These are phyloP conservation scores for Debaryomyces sp. DNA, from an alignment of 1,139 yeast species.

Conservation along the genomic window DNA sequence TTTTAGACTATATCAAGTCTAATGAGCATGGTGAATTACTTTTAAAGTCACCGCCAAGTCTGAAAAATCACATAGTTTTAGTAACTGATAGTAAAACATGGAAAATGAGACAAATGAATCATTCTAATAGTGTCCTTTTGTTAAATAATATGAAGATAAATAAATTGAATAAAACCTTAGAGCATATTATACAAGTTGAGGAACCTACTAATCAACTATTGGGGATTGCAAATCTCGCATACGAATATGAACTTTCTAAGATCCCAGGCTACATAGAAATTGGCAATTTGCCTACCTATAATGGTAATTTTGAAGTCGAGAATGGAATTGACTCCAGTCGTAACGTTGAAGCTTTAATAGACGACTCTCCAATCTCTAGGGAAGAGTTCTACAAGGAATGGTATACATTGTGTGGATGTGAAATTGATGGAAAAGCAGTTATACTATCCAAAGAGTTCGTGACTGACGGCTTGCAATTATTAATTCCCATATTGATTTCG, in stretches of 20 bases:
- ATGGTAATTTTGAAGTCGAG: slow-evolving; percentile 22
- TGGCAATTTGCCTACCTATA: slow-evolving; percentile 49
- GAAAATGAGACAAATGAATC: slow-evolving; percentile 76
- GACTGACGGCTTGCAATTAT: slow-evolving; percentile 38
- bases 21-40: slow-evolving; percentile 31
- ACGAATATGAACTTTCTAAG: slow-evolving; percentile 53
- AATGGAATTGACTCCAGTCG: background rate
- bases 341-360: slow-evolving; percentile 42
- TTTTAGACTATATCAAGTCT: slow-evolving; percentile 44
- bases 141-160: slow-evolving; percentile 37
- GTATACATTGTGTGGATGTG: slow-evolving; percentile 61
- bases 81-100: slow-evolving; percentile 64
- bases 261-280: slow-evolving; percentile 48
- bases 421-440: slow-evolving; percentile 38
- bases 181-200: slow-evolving; percentile 6
- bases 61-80: slow-evolving; percentile 54
- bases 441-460: slow-evolving; percentile 25
- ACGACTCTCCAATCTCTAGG: slow-evolving; percentile 57
- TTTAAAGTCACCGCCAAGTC: slow-evolving; percentile 49
- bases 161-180: slow-evolving; percentile 10
- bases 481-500: slow-evolving; percentile 56
- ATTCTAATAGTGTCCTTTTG: slow-evolving; percentile 77
- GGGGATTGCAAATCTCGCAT: slow-evolving; percentile 46
- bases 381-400: slow-evolving; percentile 56
- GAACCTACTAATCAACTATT: slow-evolving; percentile 24